Base-by-base conservation (phyloP, 1,139 yeast species). In the Blastobotrys illinoisensis region DNA sequence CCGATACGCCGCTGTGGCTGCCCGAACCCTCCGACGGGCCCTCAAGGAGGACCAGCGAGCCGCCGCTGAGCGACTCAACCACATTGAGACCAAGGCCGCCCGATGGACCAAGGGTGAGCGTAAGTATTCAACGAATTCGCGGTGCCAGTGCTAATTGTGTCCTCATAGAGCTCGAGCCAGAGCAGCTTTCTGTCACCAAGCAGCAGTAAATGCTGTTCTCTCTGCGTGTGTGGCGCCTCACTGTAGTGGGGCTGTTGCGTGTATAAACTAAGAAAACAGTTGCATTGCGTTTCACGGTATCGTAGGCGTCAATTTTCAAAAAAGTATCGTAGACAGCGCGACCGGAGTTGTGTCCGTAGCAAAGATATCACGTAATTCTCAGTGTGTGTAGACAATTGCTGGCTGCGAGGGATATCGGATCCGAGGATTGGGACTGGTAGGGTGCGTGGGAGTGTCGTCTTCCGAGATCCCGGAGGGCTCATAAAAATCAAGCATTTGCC, bases 1-100 rank as follows among this genome's bases (percentile, higher is more conserved):
- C 87, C 88, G 85, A 74, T 93, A 93, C 75, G 79, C 91, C 74
- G 83, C 96, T 65, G 81, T 93, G 70, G 88, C 97, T 66, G 96
- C 97, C 71, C 85, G 83, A 72, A 82, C 96, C 60, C 81, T 89
- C 69, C 90, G 98, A 79, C 79, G 81, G 67, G 86, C 97, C 54
- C 82, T 93, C 72, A 93, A 93, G 80, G 85, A 91, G 64, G 97
- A 91, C 68, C 74, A 82, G 72, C 88, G 87, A 73, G 85, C 82
- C 61, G 81, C 78, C 63, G 88, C 85, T 64, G 88, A 86, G 67
- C 79, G 81, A 74, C 88, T 96, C 79, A 86, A 86, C 63, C 60
- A 74, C 65, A 73, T 86, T 63, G 99, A 93, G 69, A 89, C 84
- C 67, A 84, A 82, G 74, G 86, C 79, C 62, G 82, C 87, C 73